Base-by-base conservation (phyloP, 2,329 filamentous ascomycete species). In the Claviceps citrina region DNA sequence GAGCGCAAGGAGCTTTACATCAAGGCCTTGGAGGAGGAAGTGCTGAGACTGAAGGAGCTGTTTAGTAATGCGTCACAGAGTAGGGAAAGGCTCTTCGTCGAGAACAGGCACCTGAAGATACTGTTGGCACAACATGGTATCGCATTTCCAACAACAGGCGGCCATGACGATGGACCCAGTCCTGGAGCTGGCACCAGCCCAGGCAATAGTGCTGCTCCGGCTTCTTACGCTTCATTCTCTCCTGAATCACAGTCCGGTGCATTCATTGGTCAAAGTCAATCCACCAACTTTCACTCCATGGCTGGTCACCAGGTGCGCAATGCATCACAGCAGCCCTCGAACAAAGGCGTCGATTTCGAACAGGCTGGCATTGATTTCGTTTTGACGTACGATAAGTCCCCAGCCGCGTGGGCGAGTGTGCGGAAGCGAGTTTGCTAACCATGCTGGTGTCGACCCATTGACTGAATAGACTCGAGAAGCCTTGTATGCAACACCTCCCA, bases 1-100 rank as follows among this genome's bases (percentile, higher is more conserved):
- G 91, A 96, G 63, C 78, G 91, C 49, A 96, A 96, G 59, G 91
- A 96, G 62, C 73, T 86, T 51, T 96, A 96, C 59, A 93, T 95
- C 66, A 93, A 93, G 59, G 78, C 83, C 9, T 73, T 96, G 13
- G 91, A 98, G 60, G 80, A 89, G 54, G 86, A 96, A 61, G 82
- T 96, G 5, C 69, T 93, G 16, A 79, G 85, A 36, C 68, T 96
- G 32, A 91, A 93, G 57, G 86, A 95, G 56, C 71, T 81, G n/a
- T 89, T 79, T 54, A 78, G 77, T 52, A 77, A 73, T 38, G 72
- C 80, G 15, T 72, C 76, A 6, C 77, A 81, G 49, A 84, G 93
- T 55, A 84, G 85, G 53, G 76, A 87, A 39, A 71, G 73, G 38
- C 65, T 87, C 7, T 70, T 73, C 34, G 77, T 85, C 40, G 89